Evolutionary conservation across 176 grass and related monocot genomes (phyloP).

Genomic region (Bromus sterilis): DNA sequence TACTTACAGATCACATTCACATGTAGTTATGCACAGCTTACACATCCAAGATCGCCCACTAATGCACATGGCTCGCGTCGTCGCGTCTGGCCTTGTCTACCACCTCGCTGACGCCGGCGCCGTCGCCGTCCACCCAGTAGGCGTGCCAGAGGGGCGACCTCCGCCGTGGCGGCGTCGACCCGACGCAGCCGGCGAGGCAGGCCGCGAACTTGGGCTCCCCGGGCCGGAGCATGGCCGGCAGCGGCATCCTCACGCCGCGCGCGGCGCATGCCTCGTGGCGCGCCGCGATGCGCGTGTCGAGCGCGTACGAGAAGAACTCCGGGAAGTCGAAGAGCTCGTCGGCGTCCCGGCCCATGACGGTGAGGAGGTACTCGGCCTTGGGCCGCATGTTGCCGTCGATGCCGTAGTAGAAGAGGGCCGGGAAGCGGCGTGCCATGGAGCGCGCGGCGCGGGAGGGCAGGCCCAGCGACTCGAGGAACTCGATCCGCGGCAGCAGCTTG

Average conservation of each 20-base stretch:
- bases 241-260: constrained; percentile 47
- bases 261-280: constrained; percentile 51
- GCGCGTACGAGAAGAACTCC: constrained; percentile 77
- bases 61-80: neutral
- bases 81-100: neutral
- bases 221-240: constrained; percentile 68
- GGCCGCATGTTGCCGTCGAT: constrained; percentile 72
- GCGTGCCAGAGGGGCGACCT: constrained; percentile 64
- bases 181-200: constrained; percentile 40
- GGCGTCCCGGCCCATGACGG: constrained; percentile 45
- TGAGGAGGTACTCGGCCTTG: constrained; percentile 59
- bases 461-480: constrained; percentile 69
- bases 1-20: constrained; percentile 7
- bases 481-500: constrained; percentile 71
- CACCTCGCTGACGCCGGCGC: neutral
- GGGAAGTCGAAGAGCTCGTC: constrained; percentile 75
- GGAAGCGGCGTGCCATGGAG: constrained; percentile 77
- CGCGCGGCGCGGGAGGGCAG: constrained; percentile 41
- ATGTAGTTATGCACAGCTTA: constrained; percentile 28
- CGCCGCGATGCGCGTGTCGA: constrained; percentile 50
- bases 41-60: constrained; percentile 6
- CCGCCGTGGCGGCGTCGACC: constrained; percentile 46
- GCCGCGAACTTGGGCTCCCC: constrained; percentile 50
- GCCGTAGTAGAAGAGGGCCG: constrained; percentile 70
- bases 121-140: constrained; percentile 31